Evolutionary conservation across 164 flowering plant species (phyloP).

Genomic region (Chloranthus sessilifolius): DNA sequence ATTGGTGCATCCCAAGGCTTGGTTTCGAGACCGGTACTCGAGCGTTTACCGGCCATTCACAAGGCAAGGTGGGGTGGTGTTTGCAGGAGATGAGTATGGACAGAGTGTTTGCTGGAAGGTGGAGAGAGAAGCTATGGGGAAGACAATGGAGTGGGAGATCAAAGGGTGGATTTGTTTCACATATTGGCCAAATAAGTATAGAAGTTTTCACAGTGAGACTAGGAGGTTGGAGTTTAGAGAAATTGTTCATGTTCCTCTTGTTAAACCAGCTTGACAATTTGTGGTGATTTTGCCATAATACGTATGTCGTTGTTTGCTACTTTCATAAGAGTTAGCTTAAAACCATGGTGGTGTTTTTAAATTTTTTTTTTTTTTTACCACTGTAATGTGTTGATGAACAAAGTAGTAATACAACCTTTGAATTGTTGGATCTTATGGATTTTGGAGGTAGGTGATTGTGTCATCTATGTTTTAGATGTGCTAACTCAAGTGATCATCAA

Average conservation of each 20-base stretch:
- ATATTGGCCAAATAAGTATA: conserved; percentile 82
- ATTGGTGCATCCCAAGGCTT: conserved; percentile 59
- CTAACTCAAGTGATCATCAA: too few species aligned
- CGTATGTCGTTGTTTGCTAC: too few species aligned
- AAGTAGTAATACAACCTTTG: too few species aligned
- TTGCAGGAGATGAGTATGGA: conserved; percentile 90
- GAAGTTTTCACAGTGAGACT: conserved; percentile 59
- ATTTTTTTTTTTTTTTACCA: too few species aligned
- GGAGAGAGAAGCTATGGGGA: conserved; percentile 53
- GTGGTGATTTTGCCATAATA: too few species aligned
- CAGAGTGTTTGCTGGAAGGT: conserved; percentile 73
- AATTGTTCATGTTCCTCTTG: conserved; percentile 38
- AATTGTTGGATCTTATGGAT: too few species aligned
- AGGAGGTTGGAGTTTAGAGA: conserved; percentile 73
- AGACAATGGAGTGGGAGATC: conserved; percentile 75
- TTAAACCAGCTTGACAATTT: conserved; percentile 21
- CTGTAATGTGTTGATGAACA: too few species aligned
- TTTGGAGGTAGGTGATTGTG: too few species aligned
- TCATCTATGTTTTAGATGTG: too few species aligned
- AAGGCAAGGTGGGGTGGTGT: conserved; percentile 80
- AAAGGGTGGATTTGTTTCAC: conserved; percentile 76
- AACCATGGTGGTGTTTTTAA: too few species aligned
- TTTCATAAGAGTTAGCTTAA: too few species aligned
- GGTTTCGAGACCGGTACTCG: conserved; percentile 81
- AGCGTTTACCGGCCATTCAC: conserved; percentile 75